Evolutionary conservation across 2,329 filamentous ascomycete species (phyloP), one percentile per base, ranked within the genome.

Genomic region (Pyrenophora graminea): DNA sequence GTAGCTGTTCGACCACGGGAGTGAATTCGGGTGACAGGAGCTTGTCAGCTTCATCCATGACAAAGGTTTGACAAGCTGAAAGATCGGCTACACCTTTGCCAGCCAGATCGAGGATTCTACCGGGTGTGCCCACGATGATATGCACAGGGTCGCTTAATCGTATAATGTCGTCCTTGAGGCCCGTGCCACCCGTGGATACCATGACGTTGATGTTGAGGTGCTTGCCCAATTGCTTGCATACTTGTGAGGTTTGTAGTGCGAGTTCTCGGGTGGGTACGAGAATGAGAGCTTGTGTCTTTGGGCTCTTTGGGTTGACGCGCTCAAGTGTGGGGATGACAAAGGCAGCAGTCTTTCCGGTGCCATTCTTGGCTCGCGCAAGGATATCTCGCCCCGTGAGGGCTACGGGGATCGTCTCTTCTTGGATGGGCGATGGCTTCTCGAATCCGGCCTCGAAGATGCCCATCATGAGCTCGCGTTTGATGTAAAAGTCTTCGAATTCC

Each of bases 31-130:
- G 85, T 6, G 94, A 99, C 43, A 99, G 84, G 55, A 99, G 86
- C 80, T 99, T 99, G 77, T 99, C 94, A 48, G 94, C 94, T 76
- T 99, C 94, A 70, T 99, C 94, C 94, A 99, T 99, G 77, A 99
- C 91, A 73, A 99, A 99, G 70, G 95, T 97, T 66, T 91, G 88
- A 73, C 94, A 97, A 77, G 95, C 89, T 67, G 92, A 95, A 42
- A 99, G 83, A 76, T 99, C 94, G 58, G 94, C 94, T 53, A 99
- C 92, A 60, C 90, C 91, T 79, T 99, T 97, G 74, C 92, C 91
- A 52, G 94, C 93, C 63, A 99, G 80, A 79, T 99, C 94, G 58
- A 97, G 85, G 67, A 99, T 97, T 80, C 94, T 86, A 60, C 94
- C 94, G 30, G 94, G 94, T 49, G 94, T 99, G 71, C 94, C 94